Base-by-base conservation (phyloP, 2,329 filamentous ascomycete genomes). In the Dothideomycetes sp. region DNA sequence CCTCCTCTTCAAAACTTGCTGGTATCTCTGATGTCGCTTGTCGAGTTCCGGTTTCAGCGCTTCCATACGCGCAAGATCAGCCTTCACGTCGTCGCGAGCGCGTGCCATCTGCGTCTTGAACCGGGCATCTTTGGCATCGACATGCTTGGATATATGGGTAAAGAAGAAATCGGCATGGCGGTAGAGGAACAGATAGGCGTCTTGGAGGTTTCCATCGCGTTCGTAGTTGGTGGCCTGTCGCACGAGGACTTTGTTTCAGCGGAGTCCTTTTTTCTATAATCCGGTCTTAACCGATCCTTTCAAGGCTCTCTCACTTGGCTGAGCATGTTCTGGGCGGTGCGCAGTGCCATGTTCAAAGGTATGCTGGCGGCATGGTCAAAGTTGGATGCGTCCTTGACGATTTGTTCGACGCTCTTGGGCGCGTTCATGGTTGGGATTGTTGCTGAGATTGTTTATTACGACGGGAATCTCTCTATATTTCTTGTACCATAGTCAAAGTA, bases 151-250 rank as follows among this genome's bases (percentile, higher is more conserved):
- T 7, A 98, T 69, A 40, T 82, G 73, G 5, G 85, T 75, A 19
- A 94, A 67, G 17, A 94, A 76, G n/a, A 98, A 77, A 39, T 81
- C 73, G 8, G 86, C 86, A 63, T 94, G 87, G 51, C 91, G 80
- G 58, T 91, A 85, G n/a, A 94, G 75, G 45, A 96, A 78, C 41
- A 95, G 74, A 60, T 94, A 98, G 4, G 89, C 84, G 56, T 91
- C 82, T 52, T 87, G 78, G 49, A 86, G 78, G 62, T 95, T 88
- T 53, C 82, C 81, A 61, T 96, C 89, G 29, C 75, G 74, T 53
- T 91, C 74, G 57, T 94, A 94, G 52, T 89, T 85, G 37, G 77
- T 72, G 15, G 86, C 88, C 84, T 95, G 41, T 28, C 11, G 15
- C 22, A n/a, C 23, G 17, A 48, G 41, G n/a, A n/a, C n/a, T n/a